Conservation (phyloP, 495 filamentous ascomycete genomes). For the Usnea hakonensis region DNA sequence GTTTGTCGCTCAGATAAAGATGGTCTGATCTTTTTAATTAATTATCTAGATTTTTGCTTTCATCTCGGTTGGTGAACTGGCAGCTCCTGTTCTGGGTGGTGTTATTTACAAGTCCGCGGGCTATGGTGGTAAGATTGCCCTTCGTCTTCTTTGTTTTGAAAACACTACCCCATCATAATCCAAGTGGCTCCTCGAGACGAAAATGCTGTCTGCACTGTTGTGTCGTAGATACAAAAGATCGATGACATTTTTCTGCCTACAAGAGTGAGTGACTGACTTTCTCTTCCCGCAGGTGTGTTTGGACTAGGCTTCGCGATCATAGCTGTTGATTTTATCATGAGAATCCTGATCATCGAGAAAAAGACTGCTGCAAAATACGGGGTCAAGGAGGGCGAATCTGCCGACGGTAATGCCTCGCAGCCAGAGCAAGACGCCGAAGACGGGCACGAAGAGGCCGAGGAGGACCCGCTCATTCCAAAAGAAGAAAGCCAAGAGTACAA, state of each 20-base stretch:
- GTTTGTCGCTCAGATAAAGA: not conserved
- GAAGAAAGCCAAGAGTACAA: constrained; percentile 31
- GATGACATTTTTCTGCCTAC: no score
- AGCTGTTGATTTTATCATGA: constrained; percentile 54
- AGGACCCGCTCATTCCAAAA: constrained; percentile 31
- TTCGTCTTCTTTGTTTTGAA: not conserved
- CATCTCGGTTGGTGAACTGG: constrained; percentile 42
- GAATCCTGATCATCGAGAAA: constrained; percentile 57
- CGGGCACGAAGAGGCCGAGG: constrained; percentile 26
- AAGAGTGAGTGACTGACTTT: not conserved
- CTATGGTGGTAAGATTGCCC: constrained; percentile 24
- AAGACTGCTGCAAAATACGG: constrained; percentile 31
- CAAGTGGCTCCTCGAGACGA: not conserved
- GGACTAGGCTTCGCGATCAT: constrained; percentile 50
- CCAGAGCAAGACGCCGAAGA: constrained; percentile 16
- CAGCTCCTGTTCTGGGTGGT: constrained; percentile 54
- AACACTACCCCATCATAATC: not conserved
- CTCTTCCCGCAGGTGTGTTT: constrained; percentile 42
- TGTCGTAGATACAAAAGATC: not conserved
- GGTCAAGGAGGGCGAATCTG: constrained; percentile 18
- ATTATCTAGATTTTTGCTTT: constrained; percentile 41
- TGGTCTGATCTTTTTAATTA: not conserved
- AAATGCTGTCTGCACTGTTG: not conserved
- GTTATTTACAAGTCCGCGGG: constrained; percentile 52
- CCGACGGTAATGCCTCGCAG: constrained; percentile 7